These are phyloP conservation scores for Amanita brunnescens DNA, from an alignment of 768 basidiomycete species.

Conservation along the genomic window DNA sequence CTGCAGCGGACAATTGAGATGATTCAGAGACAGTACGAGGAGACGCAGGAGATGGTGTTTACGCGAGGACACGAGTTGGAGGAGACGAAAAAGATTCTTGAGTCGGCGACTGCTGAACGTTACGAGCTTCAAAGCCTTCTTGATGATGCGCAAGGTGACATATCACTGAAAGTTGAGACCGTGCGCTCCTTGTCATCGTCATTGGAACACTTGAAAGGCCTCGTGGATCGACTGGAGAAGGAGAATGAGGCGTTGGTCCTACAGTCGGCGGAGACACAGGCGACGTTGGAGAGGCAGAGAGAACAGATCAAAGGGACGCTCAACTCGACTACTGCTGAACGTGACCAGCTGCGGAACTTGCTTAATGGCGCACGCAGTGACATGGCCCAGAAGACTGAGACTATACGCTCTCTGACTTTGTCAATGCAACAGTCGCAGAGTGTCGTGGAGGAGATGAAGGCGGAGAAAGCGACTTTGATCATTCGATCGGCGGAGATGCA, in stretches of 20 bases:
- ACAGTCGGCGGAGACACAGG: not conserved
- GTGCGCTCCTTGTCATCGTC: not conserved
- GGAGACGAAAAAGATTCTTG: not conserved
- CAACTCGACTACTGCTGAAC: not conserved
- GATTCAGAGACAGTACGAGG: not conserved
- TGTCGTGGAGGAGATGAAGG: not conserved
- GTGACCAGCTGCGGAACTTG: not conserved
- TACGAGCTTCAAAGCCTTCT: not conserved
- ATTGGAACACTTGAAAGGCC: not conserved
- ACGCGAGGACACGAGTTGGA: slow-evolving; percentile 1
- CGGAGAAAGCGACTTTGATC: not conserved
- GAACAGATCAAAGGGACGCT: not conserved
- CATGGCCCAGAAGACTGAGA: not conserved
- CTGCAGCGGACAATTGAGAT: not conserved
- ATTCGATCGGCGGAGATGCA: not conserved
- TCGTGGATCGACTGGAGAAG: not conserved
- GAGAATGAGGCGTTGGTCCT: not conserved
- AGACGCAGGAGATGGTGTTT: slow-evolving; percentile 1
- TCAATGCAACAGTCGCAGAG: not conserved
- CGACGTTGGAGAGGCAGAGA: not conserved
- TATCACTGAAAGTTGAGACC: not conserved
- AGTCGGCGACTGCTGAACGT: not conserved
- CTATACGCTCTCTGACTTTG: not conserved
- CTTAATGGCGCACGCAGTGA: not conserved
- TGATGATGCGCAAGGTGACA: not conserved